Base-by-base conservation (phyloP, 352 stramenopile genomes). In the Pilasporangium apinafurcum region DNA sequence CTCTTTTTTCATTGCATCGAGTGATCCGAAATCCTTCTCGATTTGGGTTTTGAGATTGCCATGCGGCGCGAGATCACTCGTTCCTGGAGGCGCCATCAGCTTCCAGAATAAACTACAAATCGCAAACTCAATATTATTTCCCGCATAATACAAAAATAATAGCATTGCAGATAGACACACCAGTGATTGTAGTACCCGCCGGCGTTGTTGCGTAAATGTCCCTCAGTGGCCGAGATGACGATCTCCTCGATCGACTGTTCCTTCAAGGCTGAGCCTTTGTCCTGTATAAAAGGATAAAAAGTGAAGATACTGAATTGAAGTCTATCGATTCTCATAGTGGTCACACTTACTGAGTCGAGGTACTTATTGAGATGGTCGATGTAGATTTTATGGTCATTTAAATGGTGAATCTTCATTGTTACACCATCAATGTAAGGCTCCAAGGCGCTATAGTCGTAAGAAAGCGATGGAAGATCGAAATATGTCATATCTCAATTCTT, bases 381-480 rank as follows among this genome's bases (percentile, higher is more conserved):
- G 51, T 67, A 67, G n/a, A 64, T 50, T 21, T 68, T 44, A 51
- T 83, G 69, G 37, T 82, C 67, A 8, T 68, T 59, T 34, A 58
- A 58, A 48, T 82, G 69, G 52, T 82, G 69, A 40, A 80, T 82
- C 29, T 49, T 66, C 57, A 82, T 60, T 17, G 69, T 82, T n/a
- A 70, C 41, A 38, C 71, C 67, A 47, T 67, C 64, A 25, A 82
- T 62, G 37, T 67, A 64, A 16, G 69, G 69, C 48, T 72, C 68
- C 25, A 82, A 59, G 10, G 68, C 63, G 17, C 72, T 75, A 40
- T 83, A 77, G 17, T 58, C 56, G 48, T 80, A 74, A 37, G 62
- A 62, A 52, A 77, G 62, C 50, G 59, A 47, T 16, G 55, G 68
- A 10, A 70, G 61, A 40, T 64, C 67, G 44, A 70, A 70, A 30